A percentile compares a stretch with the other conserved stretches of the same genome.
phyloP scores from a whole-genome alignment of 495 filamentous ascomycete genomes.

The Penicillium simplicissimum region DNA sequence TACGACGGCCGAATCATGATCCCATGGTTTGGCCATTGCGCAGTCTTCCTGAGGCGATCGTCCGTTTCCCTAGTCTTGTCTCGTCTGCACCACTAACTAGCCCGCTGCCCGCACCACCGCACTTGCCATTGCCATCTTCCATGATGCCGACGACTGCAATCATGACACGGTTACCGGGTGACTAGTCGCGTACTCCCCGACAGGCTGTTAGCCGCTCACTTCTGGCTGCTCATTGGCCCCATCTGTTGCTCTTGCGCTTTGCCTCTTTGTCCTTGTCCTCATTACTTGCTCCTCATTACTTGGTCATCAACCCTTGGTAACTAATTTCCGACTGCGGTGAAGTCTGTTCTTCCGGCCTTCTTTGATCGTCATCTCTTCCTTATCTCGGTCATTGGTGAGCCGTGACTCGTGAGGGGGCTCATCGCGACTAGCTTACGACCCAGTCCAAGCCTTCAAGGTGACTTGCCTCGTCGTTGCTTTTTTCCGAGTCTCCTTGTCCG shows the following conservation, averaged over 20 bases:
- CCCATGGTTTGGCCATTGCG: conserved; percentile 18
- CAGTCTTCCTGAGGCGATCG: conserved; percentile 5
- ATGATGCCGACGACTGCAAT: conserved; percentile 16
- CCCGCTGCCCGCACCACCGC: no score
- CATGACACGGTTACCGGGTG: conserved; percentile 28
- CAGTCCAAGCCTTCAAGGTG: no score
- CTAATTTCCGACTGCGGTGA: conserved; percentile 6
- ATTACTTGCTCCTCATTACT: neutral
- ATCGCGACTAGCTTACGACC: neutral
- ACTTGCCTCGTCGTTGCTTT: conserved; percentile 4
- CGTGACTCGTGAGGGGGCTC: neutral
- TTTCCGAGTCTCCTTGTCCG: neutral
- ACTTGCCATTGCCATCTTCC: neutral
- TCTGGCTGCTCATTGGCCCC: conserved; percentile 9
- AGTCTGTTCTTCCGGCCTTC: conserved; percentile 7
- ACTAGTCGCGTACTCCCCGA: conserved; percentile 29
- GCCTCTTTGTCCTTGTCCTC: neutral
- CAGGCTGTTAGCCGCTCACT: conserved; percentile 21
- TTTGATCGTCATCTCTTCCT: conserved; percentile 13
- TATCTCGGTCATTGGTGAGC: neutral
- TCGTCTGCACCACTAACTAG: neutral
- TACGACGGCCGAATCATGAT: conserved; percentile 23
- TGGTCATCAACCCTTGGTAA: neutral
- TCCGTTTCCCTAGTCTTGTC: neutral
- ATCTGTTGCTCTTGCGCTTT: neutral